These are phyloP conservation scores for Penicillium canescens DNA, from an alignment of 495 filamentous ascomycete genomes.

Conservation along the genomic window DNA sequence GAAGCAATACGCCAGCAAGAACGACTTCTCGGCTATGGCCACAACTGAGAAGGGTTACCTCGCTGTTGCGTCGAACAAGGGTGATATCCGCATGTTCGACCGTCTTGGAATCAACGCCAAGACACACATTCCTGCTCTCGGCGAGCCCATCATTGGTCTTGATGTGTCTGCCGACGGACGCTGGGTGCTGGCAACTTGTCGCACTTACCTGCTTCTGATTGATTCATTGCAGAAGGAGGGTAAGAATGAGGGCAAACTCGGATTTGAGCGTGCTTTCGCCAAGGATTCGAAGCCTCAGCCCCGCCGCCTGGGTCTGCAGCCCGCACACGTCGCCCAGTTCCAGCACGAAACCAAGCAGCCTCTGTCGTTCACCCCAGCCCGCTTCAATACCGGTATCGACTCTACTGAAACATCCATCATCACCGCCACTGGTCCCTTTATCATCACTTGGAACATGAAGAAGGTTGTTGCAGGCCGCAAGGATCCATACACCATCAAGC, in stretches of 20 bases:
- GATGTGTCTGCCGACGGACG: constrained; percentile 93
- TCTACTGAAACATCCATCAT: constrained; percentile 85
- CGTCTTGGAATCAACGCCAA: constrained; percentile 96
- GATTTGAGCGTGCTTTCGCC: constrained; percentile 90
- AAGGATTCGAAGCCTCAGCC: constrained; percentile 94
- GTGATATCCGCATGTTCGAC: constrained; percentile 95
- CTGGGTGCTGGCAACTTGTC: constrained; percentile 93
- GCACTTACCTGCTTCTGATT: constrained; percentile 91
- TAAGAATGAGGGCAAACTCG: constrained; percentile 96
- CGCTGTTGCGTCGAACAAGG: constrained; percentile 95
- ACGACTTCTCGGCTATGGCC: constrained; percentile 90
- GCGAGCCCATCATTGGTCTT: constrained; percentile 91
- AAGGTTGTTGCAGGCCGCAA: constrained; percentile 76
- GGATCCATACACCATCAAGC: constrained; percentile 93
- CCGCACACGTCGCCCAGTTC: constrained; percentile 92
- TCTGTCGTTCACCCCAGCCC: constrained; percentile 84
- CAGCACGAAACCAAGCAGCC: constrained; percentile 88
- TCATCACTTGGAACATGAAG: constrained; percentile 94
- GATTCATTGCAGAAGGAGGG: constrained; percentile 88
- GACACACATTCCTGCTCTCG: constrained; percentile 92
- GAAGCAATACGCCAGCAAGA: constrained; percentile 95
- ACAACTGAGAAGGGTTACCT: constrained; percentile 96
- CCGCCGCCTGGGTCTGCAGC: constrained; percentile 82
- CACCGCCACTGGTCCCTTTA: constrained; percentile 95
- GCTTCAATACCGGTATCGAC: constrained; percentile 90